phyloP scores from a whole-genome alignment of 2,329 filamentous ascomycete species.

The Tolypocladium sp. region DNA sequence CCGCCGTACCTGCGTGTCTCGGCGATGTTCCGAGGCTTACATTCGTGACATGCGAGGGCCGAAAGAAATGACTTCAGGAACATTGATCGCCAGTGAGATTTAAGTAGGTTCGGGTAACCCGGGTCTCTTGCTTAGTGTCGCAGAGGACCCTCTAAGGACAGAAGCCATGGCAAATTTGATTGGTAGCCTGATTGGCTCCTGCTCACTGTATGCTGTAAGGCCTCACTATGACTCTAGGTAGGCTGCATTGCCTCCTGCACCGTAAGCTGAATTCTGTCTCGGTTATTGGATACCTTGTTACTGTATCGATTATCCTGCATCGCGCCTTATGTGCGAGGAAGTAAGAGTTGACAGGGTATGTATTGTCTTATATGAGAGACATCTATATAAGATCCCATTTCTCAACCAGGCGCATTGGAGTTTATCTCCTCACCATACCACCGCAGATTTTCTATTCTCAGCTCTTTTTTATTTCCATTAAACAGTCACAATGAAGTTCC shows the following conservation, averaged over 20 bases:
- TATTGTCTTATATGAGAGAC: too few relatives aligned
- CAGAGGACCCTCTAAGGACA: not conserved
- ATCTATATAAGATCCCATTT: not conserved
- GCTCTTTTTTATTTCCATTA: not conserved
- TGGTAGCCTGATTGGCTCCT: not conserved
- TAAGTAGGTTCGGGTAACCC: not conserved
- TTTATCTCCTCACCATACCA: not conserved
- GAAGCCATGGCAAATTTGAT: not conserved
- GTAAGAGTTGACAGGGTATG: not conserved
- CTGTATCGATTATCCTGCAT: too few relatives aligned
- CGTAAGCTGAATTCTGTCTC: not conserved
- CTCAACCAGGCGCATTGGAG: not conserved
- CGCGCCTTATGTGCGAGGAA: too few relatives aligned
- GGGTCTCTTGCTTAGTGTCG: too few relatives aligned
- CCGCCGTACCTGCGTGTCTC: not conserved
- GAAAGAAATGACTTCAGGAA: not conserved
- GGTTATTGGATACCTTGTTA: not conserved
- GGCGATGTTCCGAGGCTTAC: not conserved
- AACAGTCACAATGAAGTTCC: slow-evolving; percentile 1
- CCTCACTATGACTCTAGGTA: not conserved
- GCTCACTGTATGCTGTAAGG: not conserved
- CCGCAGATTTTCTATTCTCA: not conserved
- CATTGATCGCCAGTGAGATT: not conserved
- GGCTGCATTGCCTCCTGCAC: not conserved
- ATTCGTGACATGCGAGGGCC: not conserved